Conservation (phyloP, 2,329 filamentous ascomycete species). For the Plenodomus lindquistii region DNA sequence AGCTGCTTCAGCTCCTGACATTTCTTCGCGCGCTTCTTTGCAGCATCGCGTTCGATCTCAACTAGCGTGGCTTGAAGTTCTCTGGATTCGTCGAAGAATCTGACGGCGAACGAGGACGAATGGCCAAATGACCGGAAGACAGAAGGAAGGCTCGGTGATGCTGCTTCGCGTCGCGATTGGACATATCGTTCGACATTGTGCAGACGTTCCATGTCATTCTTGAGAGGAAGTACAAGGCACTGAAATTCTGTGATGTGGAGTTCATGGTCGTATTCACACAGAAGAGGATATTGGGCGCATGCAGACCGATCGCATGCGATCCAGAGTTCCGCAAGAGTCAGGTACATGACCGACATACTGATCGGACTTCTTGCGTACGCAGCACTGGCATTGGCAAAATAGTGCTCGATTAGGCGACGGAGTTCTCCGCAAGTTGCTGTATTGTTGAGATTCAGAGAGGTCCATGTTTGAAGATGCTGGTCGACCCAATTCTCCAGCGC, state of each 20-base stretch:
- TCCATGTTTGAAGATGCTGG: slow-evolving; percentile 46
- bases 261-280: slow-evolving; percentile 54
- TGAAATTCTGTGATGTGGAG: slow-evolving; percentile 49
- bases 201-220: slow-evolving; percentile 53
- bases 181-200: slow-evolving; percentile 55
- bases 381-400: slow-evolving; percentile 10
- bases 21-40: slow-evolving; percentile 15
- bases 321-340: slow-evolving; percentile 64
- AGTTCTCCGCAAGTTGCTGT: slow-evolving; percentile 29
- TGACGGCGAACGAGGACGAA: slow-evolving; percentile 50
- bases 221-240: slow-evolving; percentile 51
- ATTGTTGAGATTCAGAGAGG: slow-evolving; percentile 26
- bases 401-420: slow-evolving; percentile 15
- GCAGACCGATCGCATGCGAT: slow-evolving; percentile 58
- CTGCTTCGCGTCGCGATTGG: slow-evolving; percentile 25
- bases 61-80: slow-evolving; percentile 43
- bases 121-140: slow-evolving; percentile 41
- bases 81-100: slow-evolving; percentile 52
- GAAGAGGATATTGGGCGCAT: slow-evolving; percentile 42
- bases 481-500: slow-evolving; percentile 58
- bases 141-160: slow-evolving; percentile 39
- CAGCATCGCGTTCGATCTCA: slow-evolving; percentile 48
- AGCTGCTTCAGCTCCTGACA: slow-evolving; percentile 20
- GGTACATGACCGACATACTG: slow-evolving; percentile 57
- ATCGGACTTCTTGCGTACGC: slow-evolving; percentile 52